Evolutionary conservation across 345 rosid genomes (phyloP).

Genomic region (Eucalyptus tenuipes): DNA sequence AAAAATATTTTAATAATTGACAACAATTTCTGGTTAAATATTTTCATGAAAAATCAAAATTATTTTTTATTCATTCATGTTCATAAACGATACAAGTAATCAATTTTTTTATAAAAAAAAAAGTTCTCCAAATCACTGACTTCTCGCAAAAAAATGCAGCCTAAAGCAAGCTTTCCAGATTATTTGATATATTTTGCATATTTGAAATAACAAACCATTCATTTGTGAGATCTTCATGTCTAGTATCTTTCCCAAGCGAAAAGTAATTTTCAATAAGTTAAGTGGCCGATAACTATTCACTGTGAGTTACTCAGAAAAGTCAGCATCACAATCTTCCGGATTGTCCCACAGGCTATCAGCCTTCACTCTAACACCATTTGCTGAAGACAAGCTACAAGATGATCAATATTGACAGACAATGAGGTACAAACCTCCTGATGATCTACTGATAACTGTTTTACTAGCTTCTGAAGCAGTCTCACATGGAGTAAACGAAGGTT

Average conservation of each 20-base stretch:
- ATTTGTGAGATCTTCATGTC: background rate
- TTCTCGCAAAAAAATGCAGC: background rate
- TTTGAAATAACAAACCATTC: background rate
- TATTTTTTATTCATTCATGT: no score
- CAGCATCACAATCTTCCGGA: background rate
- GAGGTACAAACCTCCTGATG: background rate
- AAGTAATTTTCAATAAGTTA: background rate
- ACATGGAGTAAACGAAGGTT: background rate
- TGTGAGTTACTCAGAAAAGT: background rate
- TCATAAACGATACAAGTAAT: no score
- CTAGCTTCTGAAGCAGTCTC: background rate
- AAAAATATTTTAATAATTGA: no score
- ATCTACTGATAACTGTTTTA: background rate
- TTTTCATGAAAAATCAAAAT: no score
- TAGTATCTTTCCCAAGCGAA: background rate
- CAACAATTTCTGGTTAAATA: no score
- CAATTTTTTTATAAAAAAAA: no score
- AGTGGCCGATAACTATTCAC: background rate
- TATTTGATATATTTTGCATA: background rate
- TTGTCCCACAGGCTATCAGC: background rate
- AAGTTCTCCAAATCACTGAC: no score
- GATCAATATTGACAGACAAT: background rate
- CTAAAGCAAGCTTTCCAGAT: background rate
- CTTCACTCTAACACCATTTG: background rate
- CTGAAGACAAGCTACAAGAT: background rate